A percentile compares a stretch with the other conserved stretches of the same genome.
Evolutionary conservation across 106 monocot genomes (phyloP).

Genomic region (Platanthera zijinensis): DNA sequence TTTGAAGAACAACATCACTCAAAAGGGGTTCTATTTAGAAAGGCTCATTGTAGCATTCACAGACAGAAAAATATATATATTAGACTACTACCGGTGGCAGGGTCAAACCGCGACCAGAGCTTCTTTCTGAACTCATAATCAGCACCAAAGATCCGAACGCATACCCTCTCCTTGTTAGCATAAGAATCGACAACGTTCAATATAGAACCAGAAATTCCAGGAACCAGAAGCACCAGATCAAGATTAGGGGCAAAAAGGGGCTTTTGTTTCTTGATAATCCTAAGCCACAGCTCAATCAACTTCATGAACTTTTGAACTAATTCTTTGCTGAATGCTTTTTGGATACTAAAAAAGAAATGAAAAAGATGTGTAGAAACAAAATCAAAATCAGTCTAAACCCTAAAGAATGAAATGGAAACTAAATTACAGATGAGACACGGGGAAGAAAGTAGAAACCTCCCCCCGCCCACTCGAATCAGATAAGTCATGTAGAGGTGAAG

Average conservation of each 20-base stretch:
- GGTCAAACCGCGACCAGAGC: conserved; percentile 61
- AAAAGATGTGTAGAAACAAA: too few species aligned
- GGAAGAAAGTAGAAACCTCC: too few species aligned
- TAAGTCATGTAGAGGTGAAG: too few species aligned
- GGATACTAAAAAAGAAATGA: too few species aligned
- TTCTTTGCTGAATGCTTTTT: too few species aligned
- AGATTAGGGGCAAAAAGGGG: conserved; percentile 34
- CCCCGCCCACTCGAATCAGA: too few species aligned
- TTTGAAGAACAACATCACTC: not conserved
- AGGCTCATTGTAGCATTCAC: too few species aligned
- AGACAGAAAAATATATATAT: too few species aligned
- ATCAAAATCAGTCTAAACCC: too few species aligned
- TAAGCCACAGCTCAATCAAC: conserved; percentile 51
- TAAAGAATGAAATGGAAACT: too few species aligned
- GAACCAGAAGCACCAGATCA: conserved; percentile 62
- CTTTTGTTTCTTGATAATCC: conserved; percentile 26
- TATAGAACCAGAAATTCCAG: conserved; percentile 62
- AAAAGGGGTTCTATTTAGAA: not conserved
- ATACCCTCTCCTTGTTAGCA: conserved; percentile 39
- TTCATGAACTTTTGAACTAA: conserved; percentile 19
- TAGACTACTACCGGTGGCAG: conserved; percentile 31
- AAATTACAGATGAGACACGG: too few species aligned
- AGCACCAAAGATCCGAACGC: conserved; percentile 24
- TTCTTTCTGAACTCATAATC: conserved; percentile 25
- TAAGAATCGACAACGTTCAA: conserved; percentile 38